Evolutionary conservation across 306 rosid species (phyloP).

Genomic region (Cercis canadensis): DNA sequence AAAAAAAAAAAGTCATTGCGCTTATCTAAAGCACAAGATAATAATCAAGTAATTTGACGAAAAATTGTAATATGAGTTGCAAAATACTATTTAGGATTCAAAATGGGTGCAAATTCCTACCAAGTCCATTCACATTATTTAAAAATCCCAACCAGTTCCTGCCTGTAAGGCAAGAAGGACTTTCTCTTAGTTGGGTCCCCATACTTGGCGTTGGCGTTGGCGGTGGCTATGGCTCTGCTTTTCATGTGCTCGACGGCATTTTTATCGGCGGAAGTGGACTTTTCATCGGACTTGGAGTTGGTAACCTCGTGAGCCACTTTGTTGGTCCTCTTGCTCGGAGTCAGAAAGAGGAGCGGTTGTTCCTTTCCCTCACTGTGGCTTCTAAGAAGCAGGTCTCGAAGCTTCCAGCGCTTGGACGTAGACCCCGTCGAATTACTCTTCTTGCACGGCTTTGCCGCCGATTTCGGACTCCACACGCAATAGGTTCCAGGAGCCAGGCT

Average conservation of each 20-base stretch:
- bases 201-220: conserved; percentile 9
- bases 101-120: conserved; percentile 59
- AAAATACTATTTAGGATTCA: conserved; percentile 28
- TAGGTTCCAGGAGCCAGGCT: conserved; percentile 52
- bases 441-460: conserved; percentile 32
- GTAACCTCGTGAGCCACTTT: conserved; percentile 20
- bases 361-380: conserved; percentile 66
- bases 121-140: conserved; percentile 52
- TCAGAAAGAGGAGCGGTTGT: conserved; percentile 13
- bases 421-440: conserved; percentile 62
- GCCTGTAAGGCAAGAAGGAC: conserved; percentile 52
- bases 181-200: conserved; percentile 44
- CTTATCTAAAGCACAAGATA: too few relatives aligned
- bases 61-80: not conserved
- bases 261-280: conserved; percentile 9
- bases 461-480: conserved; percentile 77
- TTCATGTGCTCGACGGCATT: not conserved
- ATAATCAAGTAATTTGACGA: not conserved
- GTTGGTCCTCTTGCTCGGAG: conserved; percentile 33
- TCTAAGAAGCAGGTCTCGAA: conserved; percentile 59
- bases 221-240: not conserved
- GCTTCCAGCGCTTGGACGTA: conserved; percentile 74
- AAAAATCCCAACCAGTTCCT: conserved; percentile 61
- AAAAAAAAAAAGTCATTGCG: too few relatives aligned
- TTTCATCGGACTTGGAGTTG: conserved; percentile 11